Conservation (phyloP, 768 basidiomycete genomes). For the Hypsizygus marmoreus region DNA sequence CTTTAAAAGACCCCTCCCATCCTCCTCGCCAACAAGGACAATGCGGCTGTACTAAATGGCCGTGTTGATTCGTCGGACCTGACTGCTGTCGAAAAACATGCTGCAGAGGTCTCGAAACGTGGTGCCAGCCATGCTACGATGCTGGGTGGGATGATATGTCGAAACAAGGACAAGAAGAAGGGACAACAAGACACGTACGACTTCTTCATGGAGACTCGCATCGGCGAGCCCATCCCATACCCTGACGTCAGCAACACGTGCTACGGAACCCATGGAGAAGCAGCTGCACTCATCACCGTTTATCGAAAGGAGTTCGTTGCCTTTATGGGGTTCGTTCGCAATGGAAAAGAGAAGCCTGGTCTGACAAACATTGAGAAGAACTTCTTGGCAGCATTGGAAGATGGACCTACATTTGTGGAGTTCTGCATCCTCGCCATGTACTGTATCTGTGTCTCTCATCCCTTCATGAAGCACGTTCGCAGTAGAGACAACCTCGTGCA, state of each 20-base stretch:
- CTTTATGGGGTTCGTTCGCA: slow-evolving; percentile 26
- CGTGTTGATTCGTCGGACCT: background rate
- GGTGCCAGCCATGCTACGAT: slow-evolving; percentile 24
- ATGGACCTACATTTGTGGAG: slow-evolving; percentile 28
- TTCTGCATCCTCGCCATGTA: slow-evolving; percentile 29
- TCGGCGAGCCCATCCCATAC: slow-evolving; percentile 25
- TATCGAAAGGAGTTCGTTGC: slow-evolving; percentile 18
- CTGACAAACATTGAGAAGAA: slow-evolving; percentile 40
- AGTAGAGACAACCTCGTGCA: slow-evolving; percentile 2
- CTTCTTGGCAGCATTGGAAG: slow-evolving; percentile 20
- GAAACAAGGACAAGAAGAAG: slow-evolving; percentile 37
- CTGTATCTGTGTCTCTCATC: slow-evolving; percentile 18
- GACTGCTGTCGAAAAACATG: slow-evolving; percentile 3
- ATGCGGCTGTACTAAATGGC: slow-evolving; percentile 16
- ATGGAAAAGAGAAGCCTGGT: slow-evolving; percentile 25
- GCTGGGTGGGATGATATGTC: slow-evolving; percentile 30
- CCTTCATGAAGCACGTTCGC: slow-evolving; percentile 28
- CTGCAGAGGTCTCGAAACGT: slow-evolving; percentile 18
- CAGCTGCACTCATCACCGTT: slow-evolving; percentile 23
- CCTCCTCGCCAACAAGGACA: slow-evolving; percentile 24
- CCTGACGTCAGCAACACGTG: slow-evolving; percentile 39
- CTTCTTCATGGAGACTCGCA: slow-evolving; percentile 18
- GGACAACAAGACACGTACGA: slow-evolving; percentile 32
- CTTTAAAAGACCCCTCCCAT: slow-evolving; percentile 15
- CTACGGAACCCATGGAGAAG: slow-evolving; percentile 32